Base-by-base conservation (phyloP, 176 grass and related monocot genomes). In the Stipa capillata region DNA sequence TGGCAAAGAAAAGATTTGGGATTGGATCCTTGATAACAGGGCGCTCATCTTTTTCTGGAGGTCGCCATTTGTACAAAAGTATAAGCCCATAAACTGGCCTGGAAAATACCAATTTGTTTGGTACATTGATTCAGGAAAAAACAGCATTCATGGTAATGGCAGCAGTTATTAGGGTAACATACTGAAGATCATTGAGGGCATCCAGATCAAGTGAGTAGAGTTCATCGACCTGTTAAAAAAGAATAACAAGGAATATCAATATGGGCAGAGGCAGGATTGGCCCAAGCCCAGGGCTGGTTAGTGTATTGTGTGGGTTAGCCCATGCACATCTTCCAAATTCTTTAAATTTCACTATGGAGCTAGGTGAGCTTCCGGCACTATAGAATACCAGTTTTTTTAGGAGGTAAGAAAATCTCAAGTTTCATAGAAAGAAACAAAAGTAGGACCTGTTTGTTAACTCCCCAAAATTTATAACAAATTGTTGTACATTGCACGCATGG, bases 131-230 rank as follows among this genome's bases (percentile, higher is more conserved):
- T 32, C 32, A 54, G 25, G 43, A 73, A 80, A 73, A 21, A 78
- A 81, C 5, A 13, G 6, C 53, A 77, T 67, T 50, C 54, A 70
- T 12, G 40, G 35, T 59, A 79, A 60, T 18, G 64, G 20, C 25
- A 58, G 54, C 29, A 73, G 65, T 8, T 35, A 29, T 25, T 21
- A 55, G 73, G 42, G 77, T 40, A 45, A 51, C 72, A 63, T 89
- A 98, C 95, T 91, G 82, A 73, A 98, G 83, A 82, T 92, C 75
- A 66, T 57, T 94, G 28, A 94, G 89, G 33, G 90, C 91, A 74
- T 98, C 95, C n/a, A 94, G 87, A 75, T 98, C 92, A 64, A 98
- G 92, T 47, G 95, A 92, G 54, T 98, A 98, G 57, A 98, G 87
- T 84, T 98, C 95, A 84, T 98, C 95, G 21, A 98, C 95, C 95